Evolutionary conservation across 257 asterid genomes (phyloP).

Genomic region (Ophiorrhiza pumila): DNA sequence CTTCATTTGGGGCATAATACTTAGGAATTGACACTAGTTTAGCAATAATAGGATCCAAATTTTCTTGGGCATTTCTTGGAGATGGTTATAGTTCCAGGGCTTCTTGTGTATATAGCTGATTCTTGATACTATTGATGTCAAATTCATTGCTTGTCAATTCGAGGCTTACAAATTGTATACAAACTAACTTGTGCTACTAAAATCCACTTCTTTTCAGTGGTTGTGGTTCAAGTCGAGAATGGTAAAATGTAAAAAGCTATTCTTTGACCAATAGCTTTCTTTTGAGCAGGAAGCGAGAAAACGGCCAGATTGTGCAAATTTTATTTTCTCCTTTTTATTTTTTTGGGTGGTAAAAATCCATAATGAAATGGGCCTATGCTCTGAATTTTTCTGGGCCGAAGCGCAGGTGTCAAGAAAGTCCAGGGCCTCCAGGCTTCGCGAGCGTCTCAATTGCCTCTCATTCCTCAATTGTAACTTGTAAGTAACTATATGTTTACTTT

Average conservation of each 20-base stretch:
- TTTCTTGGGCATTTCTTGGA: conserved; percentile 22
- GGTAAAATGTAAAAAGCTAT: too few species aligned
- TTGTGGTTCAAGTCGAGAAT: too few species aligned
- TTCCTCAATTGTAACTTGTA: too few species aligned
- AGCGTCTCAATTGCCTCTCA: too few species aligned
- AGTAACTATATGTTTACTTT: too few species aligned
- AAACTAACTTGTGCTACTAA: too few species aligned
- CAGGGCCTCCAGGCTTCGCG: too few species aligned
- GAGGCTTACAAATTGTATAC: background rate
- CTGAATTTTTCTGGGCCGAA: background rate
- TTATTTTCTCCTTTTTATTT: background rate
- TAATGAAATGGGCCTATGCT: background rate
- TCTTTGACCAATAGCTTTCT: too few species aligned
- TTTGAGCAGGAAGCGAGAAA: too few species aligned
- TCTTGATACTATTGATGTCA: conserved; percentile 19
- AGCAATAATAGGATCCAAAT: conserved; percentile 36
- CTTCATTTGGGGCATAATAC: conserved; percentile 19
- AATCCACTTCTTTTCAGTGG: too few species aligned
- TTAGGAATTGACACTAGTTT: conserved; percentile 29
- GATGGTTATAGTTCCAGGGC: conserved; percentile 17
- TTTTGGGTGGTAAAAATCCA: background rate
- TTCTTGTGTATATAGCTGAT: conserved; percentile 36
- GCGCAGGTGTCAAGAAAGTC: too few species aligned
- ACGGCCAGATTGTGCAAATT: too few species aligned
- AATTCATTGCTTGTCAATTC: background rate